A percentile compares a stretch with the other conserved stretches of the same genome.
phyloP scores from a whole-genome alignment of 495 filamentous ascomycete species.

The Cenococcum geophilum region DNA sequence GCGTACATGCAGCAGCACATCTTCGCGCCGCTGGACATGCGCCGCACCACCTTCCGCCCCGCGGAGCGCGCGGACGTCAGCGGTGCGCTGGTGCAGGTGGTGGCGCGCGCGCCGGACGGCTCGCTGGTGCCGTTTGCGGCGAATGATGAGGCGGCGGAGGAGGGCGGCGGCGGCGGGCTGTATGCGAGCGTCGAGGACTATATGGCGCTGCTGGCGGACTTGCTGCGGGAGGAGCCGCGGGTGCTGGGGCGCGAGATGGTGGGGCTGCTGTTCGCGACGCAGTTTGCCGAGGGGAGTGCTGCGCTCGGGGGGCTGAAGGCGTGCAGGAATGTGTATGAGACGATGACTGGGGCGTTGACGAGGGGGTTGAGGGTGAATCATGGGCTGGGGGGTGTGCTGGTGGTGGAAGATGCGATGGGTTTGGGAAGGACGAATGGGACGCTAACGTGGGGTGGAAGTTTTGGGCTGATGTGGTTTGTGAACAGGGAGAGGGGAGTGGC shows the following conservation, averaged over 20 bases:
- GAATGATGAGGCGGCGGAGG: too few relatives aligned
- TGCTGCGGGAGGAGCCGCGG: neutral
- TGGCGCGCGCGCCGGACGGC: too few relatives aligned
- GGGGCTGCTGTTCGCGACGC: neutral
- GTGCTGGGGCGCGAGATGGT: neutral
- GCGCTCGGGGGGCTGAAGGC: too few relatives aligned
- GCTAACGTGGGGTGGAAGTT: neutral
- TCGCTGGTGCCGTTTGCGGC: too few relatives aligned
- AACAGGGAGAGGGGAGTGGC: neutral
- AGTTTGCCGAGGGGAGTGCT: neutral
- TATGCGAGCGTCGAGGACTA: neutral
- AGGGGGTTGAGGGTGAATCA: neutral
- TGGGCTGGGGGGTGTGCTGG: neutral
- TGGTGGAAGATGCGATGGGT: neutral
- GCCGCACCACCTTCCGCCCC: neutral
- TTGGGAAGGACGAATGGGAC: neutral
- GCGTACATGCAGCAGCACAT: neutral
- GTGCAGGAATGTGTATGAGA: too few relatives aligned
- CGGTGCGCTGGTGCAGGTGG: too few relatives aligned
- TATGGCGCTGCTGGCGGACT: neutral
- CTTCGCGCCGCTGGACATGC: constrained; percentile 30
- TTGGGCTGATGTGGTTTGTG: neutral
- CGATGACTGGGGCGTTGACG: neutral
- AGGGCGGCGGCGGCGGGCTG: neutral
- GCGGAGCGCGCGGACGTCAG: too few relatives aligned